Base-by-base conservation (phyloP, 805 yeast genomes). In the Nakazawaea sp. region DNA sequence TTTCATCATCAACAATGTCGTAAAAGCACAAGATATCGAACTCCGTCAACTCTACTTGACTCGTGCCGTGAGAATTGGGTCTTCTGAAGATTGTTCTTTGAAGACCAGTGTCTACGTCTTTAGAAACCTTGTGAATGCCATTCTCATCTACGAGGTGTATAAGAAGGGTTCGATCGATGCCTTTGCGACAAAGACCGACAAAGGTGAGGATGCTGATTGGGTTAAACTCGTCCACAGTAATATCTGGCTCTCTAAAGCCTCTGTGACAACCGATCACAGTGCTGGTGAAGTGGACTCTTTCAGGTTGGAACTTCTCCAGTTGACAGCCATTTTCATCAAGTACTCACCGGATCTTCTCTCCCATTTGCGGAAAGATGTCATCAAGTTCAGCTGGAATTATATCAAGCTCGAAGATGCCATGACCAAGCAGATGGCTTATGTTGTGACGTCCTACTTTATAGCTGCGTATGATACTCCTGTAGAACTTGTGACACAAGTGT, bases 301-400 rank as follows among this genome's bases (percentile, higher is more conserved):
- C 57, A 67, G 95, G 40, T 73, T 84, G 44, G 92, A 85, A 41
- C 61, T 90, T 7, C 64, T 92, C 17, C 95, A 89, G 46, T 57
- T 88, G 52, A 82, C 97, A 0, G 78, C 96, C 0, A 59, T 82
- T 30, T 60, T 92, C 30, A 73, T 88, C 18, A 78, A 79, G 50
- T 73, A 77, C 58, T 78, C 84, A 1, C 78, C 95, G 0, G 56
- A 61, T 0, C 58, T 67, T 9, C 68, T 86, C 18, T 61, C 71
- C 6, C 81, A 75, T 12, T 68, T 73, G 46, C 68, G 84, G 30
- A 90, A 87, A 52, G 95, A 88, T 48, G 76, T 92, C 30, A 86
- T 92, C 56, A 87, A 86, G 55, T 92, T 88, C 61, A 83, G 88
- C 48, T 92, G 99, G 99, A 84, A 85, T 47, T 84, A 80, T 50